Percentiles rank a stretch among this genome's conserved stretches.
These are phyloP conservation scores for Wickerhamiella occidentalis DNA, from an alignment of 805 yeast genomes.

Conservation along the genomic window DNA sequence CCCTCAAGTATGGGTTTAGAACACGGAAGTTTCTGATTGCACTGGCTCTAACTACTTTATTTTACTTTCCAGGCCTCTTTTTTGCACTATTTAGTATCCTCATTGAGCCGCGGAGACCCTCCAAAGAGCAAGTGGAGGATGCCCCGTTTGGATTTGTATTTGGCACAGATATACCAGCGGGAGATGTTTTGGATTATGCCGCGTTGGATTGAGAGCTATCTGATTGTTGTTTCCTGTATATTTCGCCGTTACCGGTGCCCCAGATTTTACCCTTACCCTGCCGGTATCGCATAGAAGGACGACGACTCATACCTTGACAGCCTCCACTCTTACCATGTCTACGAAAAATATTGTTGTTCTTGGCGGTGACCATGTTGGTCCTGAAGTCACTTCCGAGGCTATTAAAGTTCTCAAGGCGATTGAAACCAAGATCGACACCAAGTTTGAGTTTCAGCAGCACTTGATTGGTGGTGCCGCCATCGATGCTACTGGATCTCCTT, in stretches of 20 bases:
- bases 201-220: background rate
- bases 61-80: conserved; percentile 11
- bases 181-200: conserved; percentile 1
- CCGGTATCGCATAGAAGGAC: background rate
- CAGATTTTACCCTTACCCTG: conserved; percentile 10
- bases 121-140: conserved; percentile 3
- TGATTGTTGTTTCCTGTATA: background rate
- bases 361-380: conserved; percentile 97
- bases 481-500: conserved; percentile 89
- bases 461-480: conserved; percentile 97
- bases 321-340: conserved; percentile 7
- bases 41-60: background rate
- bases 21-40: conserved; percentile 4
- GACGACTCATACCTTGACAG: background rate
- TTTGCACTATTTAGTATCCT: conserved; percentile 4
- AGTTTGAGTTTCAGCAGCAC: conserved; percentile 70
- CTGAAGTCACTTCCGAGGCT: conserved; percentile 82
- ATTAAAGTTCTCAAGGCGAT: conserved; percentile 80
- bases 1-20: conserved; percentile 9
- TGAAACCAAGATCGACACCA: conserved; percentile 40
- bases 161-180: conserved; percentile 10
- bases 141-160: conserved; percentile 8
- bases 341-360: conserved; percentile 71
- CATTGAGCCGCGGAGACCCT: conserved; percentile 7
- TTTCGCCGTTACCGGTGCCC: background rate